Evolutionary conservation across 257 asterid genomes (phyloP), one percentile per base, ranked within the genome.

Genomic region (Perilla frutescens): DNA sequence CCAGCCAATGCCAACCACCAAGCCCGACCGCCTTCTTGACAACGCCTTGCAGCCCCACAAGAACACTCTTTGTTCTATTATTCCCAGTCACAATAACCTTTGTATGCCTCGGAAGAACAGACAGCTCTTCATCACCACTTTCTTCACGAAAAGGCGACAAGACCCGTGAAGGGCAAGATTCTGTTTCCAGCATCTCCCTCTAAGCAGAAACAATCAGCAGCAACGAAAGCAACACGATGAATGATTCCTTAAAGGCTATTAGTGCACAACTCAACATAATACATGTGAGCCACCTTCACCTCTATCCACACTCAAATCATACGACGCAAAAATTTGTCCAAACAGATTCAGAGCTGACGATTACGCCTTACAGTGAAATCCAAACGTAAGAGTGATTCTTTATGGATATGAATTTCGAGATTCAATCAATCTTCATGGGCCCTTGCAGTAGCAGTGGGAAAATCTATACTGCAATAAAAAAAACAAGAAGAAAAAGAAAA

Each of bases 1-100:
- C 98, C 97, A 93, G 96, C 98, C 98, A 93, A 81, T 93, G 98
- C 98, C 98, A 89, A 73, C 97, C 97, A 66, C 98, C 98, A 84
- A 92, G 97, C 12, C 98, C 97, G 72, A 92, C 97, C 51, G 98
- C 97, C 75, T 92, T 92, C 90, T 92, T 92, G 71, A 92, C 98
- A 74, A 90, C 88, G 13, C 97, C 98, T 81, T 91, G 97, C 78
- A 93, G 85, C 44, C 98, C 98, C 68, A 93, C 95, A 79, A 93
- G 82, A 71, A 93, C 96, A 80, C 96, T 91, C 86, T 93, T 93
- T 5, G 97, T 93, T 77, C 97, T 84, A 81, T 91, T 93, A 86
- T 93, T 93, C 64, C 98, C 98, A 2, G 96, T 93, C 72, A 93
- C 98, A 63, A 93, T 73, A 66, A 93, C 98, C 83, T 93, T 93